Conservation (phyloP, 2,329 filamentous ascomycete genomes). For the Aspergillus niger region DNA sequence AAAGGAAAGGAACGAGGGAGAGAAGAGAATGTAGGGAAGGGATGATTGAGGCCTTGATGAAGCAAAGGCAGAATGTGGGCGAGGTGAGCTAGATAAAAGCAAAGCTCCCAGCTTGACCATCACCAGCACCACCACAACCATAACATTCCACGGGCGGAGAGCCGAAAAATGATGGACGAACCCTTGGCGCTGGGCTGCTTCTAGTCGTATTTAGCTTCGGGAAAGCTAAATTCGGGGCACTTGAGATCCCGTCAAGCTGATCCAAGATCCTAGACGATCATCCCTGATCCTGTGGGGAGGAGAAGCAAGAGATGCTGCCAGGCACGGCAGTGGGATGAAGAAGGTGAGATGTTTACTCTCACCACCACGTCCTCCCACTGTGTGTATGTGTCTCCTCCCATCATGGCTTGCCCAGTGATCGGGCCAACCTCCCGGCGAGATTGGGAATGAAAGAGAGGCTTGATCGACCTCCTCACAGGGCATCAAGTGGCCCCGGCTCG, state of each 20-base stretch:
- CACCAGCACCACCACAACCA: neutral
- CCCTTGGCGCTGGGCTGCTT: conserved; percentile 4
- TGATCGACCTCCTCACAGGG: conserved; percentile 1
- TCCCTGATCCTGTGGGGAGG: neutral
- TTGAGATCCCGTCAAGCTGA: neutral
- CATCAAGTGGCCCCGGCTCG: conserved; percentile 3
- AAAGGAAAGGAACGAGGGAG: conserved; percentile 1
- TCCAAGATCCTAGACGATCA: conserved; percentile 5
- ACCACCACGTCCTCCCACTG: neutral
- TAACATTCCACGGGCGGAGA: conserved; percentile 12
- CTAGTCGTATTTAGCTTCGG: neutral
- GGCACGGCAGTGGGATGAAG: neutral
- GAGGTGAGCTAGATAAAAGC: neutral
- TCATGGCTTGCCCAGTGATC: neutral
- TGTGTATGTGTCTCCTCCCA: neutral
- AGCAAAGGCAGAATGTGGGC: conserved; percentile 1
- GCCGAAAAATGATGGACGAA: conserved; percentile 13
- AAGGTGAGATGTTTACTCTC: neutral
- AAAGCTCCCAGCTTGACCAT: neutral
- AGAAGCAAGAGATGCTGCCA: neutral
- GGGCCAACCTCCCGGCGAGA: neutral
- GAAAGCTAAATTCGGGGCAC: conserved; percentile 5
- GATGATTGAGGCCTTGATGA: conserved; percentile 1
- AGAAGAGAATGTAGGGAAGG: conserved; percentile 10
- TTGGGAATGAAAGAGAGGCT: neutral